Evolutionary conservation across 2,329 filamentous ascomycete species (phyloP).

Genomic region (Aspergillus awamori): DNA sequence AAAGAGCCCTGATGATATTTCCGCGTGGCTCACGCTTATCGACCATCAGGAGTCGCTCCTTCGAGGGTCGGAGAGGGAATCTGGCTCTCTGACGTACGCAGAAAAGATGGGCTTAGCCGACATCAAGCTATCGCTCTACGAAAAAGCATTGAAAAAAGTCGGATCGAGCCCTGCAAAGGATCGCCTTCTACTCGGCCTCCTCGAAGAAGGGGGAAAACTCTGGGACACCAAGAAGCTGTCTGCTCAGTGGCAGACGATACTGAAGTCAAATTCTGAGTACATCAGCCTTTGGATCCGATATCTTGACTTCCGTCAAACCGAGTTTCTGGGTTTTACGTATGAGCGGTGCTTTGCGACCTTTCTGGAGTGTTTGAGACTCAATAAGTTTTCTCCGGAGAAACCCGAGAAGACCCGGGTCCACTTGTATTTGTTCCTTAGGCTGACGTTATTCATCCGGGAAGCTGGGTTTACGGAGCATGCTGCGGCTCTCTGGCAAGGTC

Average conservation of each 20-base stretch:
- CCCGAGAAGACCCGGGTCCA: slow-evolving; percentile 44
- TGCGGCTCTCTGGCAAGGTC: slow-evolving; percentile 78
- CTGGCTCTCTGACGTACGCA: slow-evolving; percentile 54
- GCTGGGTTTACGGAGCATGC: slow-evolving; percentile 78
- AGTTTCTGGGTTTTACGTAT: slow-evolving; percentile 67
- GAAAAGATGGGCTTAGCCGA: slow-evolving; percentile 73
- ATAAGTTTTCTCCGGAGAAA: slow-evolving; percentile 24
- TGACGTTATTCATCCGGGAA: slow-evolving; percentile 74
- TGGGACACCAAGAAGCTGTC: slow-evolving; percentile 69
- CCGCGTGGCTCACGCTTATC: slow-evolving; percentile 78
- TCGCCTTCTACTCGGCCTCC: slow-evolving; percentile 66
- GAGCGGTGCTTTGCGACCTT: slow-evolving; percentile 66
- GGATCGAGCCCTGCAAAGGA: slow-evolving; percentile 54
- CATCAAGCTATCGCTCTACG: slow-evolving; percentile 77
- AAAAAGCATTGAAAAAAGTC: slow-evolving; percentile 70
- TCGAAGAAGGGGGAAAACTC: slow-evolving; percentile 72
- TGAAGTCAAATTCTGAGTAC: slow-evolving; percentile 59
- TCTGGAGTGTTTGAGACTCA: slow-evolving; percentile 57
- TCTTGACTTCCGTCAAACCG: slow-evolving; percentile 71
- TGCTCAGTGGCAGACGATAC: slow-evolving; percentile 66
- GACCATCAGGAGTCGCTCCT: slow-evolving; percentile 74
- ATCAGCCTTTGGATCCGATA: slow-evolving; percentile 73
- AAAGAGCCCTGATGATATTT: slow-evolving; percentile 66
- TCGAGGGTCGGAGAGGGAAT: slow-evolving; percentile 41
- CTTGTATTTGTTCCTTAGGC: slow-evolving; percentile 72